These are phyloP conservation scores for Paramecium caudatum DNA, from an alignment of 73 alveolate species.

Conservation along the genomic window DNA sequence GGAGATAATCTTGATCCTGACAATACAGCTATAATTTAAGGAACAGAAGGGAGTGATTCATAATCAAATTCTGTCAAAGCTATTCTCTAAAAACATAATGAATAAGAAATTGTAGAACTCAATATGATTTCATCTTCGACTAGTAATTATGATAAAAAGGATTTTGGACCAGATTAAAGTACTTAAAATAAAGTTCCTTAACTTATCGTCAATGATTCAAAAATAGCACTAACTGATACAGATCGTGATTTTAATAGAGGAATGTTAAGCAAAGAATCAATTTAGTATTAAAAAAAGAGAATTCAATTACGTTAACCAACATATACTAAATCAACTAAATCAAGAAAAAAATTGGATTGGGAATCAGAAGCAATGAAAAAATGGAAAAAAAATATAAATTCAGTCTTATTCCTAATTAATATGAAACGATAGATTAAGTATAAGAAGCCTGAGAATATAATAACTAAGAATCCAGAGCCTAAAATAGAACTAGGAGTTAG, in stretches of 20 bases:
- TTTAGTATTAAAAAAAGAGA: not conserved
- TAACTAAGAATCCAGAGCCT: not conserved
- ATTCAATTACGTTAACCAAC: not conserved
- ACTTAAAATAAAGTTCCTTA: not conserved
- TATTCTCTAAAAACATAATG: not conserved
- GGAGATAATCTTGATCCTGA: not conserved
- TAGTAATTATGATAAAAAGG: not conserved
- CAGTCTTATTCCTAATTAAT: not conserved
- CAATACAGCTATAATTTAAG: not conserved
- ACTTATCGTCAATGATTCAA: not conserved
- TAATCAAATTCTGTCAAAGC: not conserved
- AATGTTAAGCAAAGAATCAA: not conserved
- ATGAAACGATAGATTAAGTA: not conserved
- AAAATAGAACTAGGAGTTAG: too few species aligned
- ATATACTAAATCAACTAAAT: not conserved
- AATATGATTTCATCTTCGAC: not conserved
- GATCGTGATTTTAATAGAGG: not conserved
- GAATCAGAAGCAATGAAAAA: not conserved
- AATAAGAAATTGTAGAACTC: not conserved
- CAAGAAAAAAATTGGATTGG: not conserved
- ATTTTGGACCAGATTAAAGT: not conserved
- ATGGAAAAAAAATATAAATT: not conserved
- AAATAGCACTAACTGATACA: not conserved
- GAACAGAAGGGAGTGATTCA: not conserved
- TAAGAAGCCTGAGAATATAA: not conserved